Percentiles rank a stretch among this genome's conserved stretches.
phyloP scores from a whole-genome alignment of 129 eudicot genomes.

The Tagetes erecta region DNA sequence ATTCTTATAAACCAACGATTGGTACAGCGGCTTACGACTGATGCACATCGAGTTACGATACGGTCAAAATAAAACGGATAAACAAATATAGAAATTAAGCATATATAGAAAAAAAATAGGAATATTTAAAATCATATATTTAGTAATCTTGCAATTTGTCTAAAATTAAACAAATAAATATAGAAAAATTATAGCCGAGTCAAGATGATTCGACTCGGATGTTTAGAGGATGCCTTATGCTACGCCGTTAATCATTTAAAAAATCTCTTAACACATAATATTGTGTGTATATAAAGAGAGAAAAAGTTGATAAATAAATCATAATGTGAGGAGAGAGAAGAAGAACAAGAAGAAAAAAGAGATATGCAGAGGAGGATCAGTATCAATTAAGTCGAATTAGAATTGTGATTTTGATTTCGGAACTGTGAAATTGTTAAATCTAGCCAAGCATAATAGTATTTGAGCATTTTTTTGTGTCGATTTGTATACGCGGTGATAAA shows the following conservation, averaged over 20 bases:
- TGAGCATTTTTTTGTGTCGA: background rate
- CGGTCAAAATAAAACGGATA: no score
- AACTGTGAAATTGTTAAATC: constrained; percentile 6
- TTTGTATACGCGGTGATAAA: constrained; percentile 15
- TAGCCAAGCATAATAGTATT: background rate
- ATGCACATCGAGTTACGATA: no score
- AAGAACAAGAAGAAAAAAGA: background rate
- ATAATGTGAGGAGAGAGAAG: constrained; percentile 14
- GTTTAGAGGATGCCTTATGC: constrained; percentile 15
- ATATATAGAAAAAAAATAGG: no score
- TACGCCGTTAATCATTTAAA: constrained; percentile 30
- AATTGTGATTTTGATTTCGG: constrained; percentile 18
- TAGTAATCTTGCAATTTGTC: background rate
- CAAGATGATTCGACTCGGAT: constrained; percentile 34
- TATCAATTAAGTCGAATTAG: constrained; percentile 28
- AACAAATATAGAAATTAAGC: no score
- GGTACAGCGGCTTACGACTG: no score
- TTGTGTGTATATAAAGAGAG: constrained; percentile 9
- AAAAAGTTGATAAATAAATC: constrained; percentile 18
- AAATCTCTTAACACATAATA: constrained; percentile 19
- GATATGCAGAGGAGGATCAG: constrained; percentile 11
- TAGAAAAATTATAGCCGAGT: background rate
- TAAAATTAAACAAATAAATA: background rate
- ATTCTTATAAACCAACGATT: no score
- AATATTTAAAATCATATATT: no score